phyloP scores from a whole-genome alignment of 2,329 filamentous ascomycete species.

The Domatiomyces catenatus region DNA sequence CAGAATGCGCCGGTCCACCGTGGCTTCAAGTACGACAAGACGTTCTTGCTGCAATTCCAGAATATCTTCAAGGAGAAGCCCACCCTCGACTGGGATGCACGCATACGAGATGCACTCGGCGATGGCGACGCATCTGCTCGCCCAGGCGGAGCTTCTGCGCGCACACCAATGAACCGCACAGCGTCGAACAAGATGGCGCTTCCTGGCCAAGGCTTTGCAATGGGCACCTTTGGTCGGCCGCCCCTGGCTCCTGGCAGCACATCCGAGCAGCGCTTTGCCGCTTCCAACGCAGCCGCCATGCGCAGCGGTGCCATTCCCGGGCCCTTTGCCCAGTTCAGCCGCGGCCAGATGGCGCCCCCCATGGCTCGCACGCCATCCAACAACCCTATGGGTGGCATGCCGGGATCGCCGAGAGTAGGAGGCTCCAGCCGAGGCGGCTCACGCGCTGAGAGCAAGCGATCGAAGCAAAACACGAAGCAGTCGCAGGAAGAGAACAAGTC shows the following conservation, averaged over 20 bases:
- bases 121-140: conserved; percentile 54
- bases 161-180: conserved; percentile 34
- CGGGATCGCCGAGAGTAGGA: conserved; percentile 56
- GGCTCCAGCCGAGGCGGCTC: conserved; percentile 45
- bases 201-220: conserved; percentile 37
- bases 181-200: conserved; percentile 37
- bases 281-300: conserved; percentile 38
- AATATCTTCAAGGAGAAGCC: conserved; percentile 93
- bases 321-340: conserved; percentile 45
- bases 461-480: conserved; percentile 40
- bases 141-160: conserved; percentile 39
- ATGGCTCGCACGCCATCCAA: conserved; percentile 50
- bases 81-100: conserved; percentile 78
- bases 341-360: conserved; percentile 41
- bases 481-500: conserved; percentile 58
- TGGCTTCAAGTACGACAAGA: conserved; percentile 91
- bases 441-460: conserved; percentile 32
- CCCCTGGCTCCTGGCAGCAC: conserved; percentile 62
- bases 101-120: conserved; percentile 71
- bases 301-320: conserved; percentile 30
- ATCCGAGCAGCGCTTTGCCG: conserved; percentile 59
- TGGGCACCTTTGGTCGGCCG: conserved; percentile 55
- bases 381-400: conserved; percentile 38
- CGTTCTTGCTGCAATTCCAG: conserved; percentile 93
- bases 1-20: conserved; percentile 50